phyloP scores from a whole-genome alignment of 495 filamentous ascomycete genomes.

The Trypethelium eluteriae region DNA sequence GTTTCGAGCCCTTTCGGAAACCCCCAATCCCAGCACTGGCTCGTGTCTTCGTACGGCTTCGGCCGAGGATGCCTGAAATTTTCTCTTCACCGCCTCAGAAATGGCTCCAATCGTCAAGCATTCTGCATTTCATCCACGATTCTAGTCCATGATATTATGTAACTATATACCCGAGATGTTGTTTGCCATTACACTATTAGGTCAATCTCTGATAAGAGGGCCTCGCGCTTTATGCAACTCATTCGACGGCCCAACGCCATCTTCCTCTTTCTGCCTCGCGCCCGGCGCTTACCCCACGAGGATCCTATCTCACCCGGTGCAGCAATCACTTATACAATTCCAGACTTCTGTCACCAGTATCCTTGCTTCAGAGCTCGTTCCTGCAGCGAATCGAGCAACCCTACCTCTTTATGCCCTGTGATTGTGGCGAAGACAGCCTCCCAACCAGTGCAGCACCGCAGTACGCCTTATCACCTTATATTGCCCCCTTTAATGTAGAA shows the following conservation, averaged over 20 bases:
- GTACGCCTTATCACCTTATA: background rate
- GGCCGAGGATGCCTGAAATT: background rate
- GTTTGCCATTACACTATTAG: background rate
- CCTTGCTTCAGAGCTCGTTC: background rate
- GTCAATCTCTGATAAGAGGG: background rate
- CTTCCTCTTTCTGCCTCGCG: background rate
- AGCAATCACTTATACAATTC: background rate
- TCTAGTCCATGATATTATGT: background rate
- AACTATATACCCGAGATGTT: background rate
- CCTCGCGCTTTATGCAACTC: background rate
- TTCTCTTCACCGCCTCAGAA: too few relatives aligned
- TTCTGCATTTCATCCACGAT: background rate
- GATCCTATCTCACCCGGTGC: background rate
- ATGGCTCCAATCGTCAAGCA: background rate
- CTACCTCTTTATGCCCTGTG: background rate
- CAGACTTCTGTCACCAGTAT: background rate
- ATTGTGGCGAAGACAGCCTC: background rate
- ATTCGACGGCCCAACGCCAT: background rate
- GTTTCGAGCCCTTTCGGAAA: too few relatives aligned
- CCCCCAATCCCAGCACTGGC: background rate
- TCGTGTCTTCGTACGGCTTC: background rate
- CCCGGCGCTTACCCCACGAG: conserved; percentile 1
- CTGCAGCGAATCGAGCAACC: background rate
- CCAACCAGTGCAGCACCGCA: background rate
- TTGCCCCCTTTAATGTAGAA: too few relatives aligned